A percentile compares a stretch with the other conserved stretches of the same genome.
These are phyloP conservation scores for Angomonas deanei DNA, from an alignment of 208 protist genomes.

Conservation along the genomic window DNA sequence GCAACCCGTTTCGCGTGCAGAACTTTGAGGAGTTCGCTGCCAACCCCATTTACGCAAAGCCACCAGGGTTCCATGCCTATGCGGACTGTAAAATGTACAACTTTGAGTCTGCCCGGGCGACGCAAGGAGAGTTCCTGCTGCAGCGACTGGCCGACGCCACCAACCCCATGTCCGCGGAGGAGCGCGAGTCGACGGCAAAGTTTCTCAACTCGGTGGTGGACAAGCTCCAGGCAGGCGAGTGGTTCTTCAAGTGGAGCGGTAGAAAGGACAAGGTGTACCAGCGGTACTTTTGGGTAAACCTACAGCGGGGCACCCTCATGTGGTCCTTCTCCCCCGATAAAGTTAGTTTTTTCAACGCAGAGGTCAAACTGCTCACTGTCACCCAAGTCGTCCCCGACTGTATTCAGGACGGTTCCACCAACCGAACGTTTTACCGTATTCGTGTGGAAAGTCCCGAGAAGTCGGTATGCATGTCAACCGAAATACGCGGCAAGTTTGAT, in stretches of 20 bases:
- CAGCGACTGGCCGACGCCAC: slow-evolving; percentile 26
- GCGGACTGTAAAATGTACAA: slow-evolving; percentile 16
- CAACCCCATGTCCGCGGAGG: slow-evolving; percentile 13
- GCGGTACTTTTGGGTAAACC: slow-evolving; percentile 75
- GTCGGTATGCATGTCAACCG: slow-evolving; percentile 51
- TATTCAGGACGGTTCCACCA: slow-evolving; percentile 34
- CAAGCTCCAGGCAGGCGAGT: slow-evolving; percentile 55
- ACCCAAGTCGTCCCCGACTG: slow-evolving; percentile 48
- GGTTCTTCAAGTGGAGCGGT: slow-evolving; percentile 79
- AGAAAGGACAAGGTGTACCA: slow-evolving; percentile 38
- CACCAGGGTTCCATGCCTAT: slow-evolving; percentile 19
- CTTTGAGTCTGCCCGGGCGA: slow-evolving; percentile 20
- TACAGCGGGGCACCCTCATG: slow-evolving; percentile 41
- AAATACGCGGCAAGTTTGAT: slow-evolving; percentile 74
- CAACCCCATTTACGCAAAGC: slow-evolving; percentile 39
- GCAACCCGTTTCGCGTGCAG: slow-evolving; percentile 73
- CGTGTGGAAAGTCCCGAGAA: slow-evolving; percentile 34
- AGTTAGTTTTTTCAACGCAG: slow-evolving; percentile 30
- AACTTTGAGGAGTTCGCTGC: slow-evolving; percentile 57
- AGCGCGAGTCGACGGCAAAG: slow-evolving; percentile 16
- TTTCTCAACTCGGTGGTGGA: slow-evolving; percentile 26
- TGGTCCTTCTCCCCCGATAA: slow-evolving; percentile 42
- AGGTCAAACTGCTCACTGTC: slow-evolving; percentile 43
- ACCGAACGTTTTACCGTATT: slow-evolving; percentile 59
- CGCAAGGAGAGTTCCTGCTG: slow-evolving; percentile 39